Conservation (phyloP, 1,284 basidiomycete species). For the Lentinula novae-zelandiae region DNA sequence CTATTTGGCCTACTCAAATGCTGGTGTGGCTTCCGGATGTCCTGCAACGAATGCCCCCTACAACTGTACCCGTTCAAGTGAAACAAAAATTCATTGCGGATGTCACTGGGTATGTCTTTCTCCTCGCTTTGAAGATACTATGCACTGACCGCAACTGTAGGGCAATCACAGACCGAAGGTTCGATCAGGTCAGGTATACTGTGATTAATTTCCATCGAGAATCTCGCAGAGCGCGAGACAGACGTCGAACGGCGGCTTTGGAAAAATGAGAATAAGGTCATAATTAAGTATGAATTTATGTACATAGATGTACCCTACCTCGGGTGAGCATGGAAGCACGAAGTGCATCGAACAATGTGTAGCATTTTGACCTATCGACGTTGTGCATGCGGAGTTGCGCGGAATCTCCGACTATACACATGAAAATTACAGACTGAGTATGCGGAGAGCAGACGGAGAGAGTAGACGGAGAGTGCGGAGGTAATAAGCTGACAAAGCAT, state of each 20-base stretch:
- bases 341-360: background rate
- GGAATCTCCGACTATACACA: background rate
- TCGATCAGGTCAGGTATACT: constrained; percentile 78
- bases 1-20: constrained; percentile 65
- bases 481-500: constrained; percentile 3
- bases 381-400: background rate
- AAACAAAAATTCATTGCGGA: constrained; percentile 75
- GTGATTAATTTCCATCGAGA: constrained; percentile 62
- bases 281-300: background rate
- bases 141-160: constrained; percentile 32
- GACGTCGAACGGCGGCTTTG: constrained; percentile 49
- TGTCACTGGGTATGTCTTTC: constrained; percentile 60
- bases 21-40: constrained; percentile 71
- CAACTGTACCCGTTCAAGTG: constrained; percentile 61
- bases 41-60: constrained; percentile 66
- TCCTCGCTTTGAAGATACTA: background rate
- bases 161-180: constrained; percentile 57
- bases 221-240: constrained; percentile 66
- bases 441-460: background rate
- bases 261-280: constrained; percentile 27
- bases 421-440: background rate
- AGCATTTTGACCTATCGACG: background rate
- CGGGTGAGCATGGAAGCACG: background rate
- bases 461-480: background rate
- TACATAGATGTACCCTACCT: background rate